Conservation (phyloP, 257 asterid species). For the Osmanthus fragrans region DNA sequence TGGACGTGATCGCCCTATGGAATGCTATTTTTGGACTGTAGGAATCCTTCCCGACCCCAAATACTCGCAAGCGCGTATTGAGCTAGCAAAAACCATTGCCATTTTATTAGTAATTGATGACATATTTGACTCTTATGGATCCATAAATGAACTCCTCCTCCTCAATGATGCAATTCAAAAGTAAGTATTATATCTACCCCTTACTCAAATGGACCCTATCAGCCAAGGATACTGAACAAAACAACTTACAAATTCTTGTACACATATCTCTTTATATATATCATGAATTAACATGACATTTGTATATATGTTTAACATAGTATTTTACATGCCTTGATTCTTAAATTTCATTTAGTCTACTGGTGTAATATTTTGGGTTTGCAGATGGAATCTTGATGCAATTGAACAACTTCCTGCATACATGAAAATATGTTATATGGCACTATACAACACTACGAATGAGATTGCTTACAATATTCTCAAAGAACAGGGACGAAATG, state of each 20-base stretch:
- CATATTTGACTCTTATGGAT: conserved; percentile 37
- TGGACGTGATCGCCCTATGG: conserved; percentile 39
- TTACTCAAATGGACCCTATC: background rate
- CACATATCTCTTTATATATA: too few species aligned
- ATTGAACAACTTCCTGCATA: conserved; percentile 45
- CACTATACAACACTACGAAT: conserved; percentile 42
- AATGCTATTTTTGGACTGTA: conserved; percentile 47
- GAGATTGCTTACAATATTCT: conserved; percentile 37
- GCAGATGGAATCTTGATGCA: conserved; percentile 44
- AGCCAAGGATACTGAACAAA: too few species aligned
- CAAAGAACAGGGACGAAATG: conserved; percentile 38
- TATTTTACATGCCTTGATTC: background rate
- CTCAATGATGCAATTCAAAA: conserved; percentile 41
- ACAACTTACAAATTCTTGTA: too few species aligned
- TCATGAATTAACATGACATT: too few species aligned
- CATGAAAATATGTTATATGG: conserved; percentile 49
- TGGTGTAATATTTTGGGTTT: background rate
- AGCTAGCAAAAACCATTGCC: conserved; percentile 40
- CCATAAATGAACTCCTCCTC: conserved; percentile 31
- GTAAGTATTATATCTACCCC: background rate
- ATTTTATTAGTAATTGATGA: conserved; percentile 45
- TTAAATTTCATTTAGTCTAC: background rate
- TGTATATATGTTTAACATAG: too few species aligned
- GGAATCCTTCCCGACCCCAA: conserved; percentile 43
- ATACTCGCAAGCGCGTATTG: conserved; percentile 32